Evolutionary conservation across 306 rosid species (phyloP), one percentile per base, ranked within the genome.

Genomic region (Ochetophila trinervis): DNA sequence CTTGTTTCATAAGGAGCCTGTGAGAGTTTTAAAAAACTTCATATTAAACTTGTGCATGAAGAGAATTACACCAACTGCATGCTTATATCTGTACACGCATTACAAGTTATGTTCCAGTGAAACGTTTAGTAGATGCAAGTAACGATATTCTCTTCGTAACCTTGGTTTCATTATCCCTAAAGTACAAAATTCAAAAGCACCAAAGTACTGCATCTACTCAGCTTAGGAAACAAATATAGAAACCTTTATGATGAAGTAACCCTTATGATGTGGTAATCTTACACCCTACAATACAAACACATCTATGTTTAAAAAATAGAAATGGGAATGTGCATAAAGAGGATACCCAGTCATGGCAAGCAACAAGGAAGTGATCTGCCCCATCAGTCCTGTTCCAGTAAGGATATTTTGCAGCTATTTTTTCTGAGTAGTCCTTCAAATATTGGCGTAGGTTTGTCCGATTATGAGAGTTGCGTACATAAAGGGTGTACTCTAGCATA

Each of bases 1-100:
- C 96, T 89, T 63, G 95, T 87, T 76, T 89, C 96, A 20, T 92
- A 92, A 24, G 98, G 95, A 74, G 98, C 96, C 98, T 89, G 73
- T 44, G 75, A 63, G 18, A 78, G 11, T 68, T 24, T 4, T 1
- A 27, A 27, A 62, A 34, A 44, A 27, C 23, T 63, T 62, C 60
- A 44, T 45, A 56, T 65, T 27, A 75, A 44, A 34, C 10, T 47
- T 64, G n/a, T 22, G 32, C n/a, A 32, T 10, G 51, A 45, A 57
- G 57, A 67, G 9, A 37, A 32, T 35, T 34, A 12, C 19, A n/a
- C 50, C 50, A 45, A 45, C 1, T 45, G 13, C 52, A 75, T 11
- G 53, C 42, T 49, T 20, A 14, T 24, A 69, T 21, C 60, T 62
- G 65, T 18, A 16, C 5, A 30, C 60, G 54, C n/a, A 37, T 27